These are phyloP conservation scores for Exophiala lecanii-corni DNA, from an alignment of 2,329 filamentous ascomycete species.

Conservation along the genomic window DNA sequence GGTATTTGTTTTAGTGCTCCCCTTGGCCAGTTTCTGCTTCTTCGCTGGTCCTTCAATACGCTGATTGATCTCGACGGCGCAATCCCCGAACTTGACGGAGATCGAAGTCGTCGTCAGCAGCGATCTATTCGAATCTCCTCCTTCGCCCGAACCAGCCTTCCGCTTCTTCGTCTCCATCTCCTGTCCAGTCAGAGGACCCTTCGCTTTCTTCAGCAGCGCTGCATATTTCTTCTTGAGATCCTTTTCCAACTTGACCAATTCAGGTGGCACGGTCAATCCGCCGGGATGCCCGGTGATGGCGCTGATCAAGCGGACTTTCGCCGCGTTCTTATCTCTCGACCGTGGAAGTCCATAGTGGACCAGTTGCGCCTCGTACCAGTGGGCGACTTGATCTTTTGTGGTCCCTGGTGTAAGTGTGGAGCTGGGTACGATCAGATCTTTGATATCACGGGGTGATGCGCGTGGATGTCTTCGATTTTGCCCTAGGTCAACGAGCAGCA, in stretches of 20 bases:
- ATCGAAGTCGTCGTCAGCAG: slow-evolving; percentile 10
- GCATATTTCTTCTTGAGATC: slow-evolving; percentile 55
- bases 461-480: slow-evolving; percentile 45
- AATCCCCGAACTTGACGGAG: slow-evolving; percentile 11
- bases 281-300: slow-evolving; percentile 44
- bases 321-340: slow-evolving; percentile 55
- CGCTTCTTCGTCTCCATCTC: slow-evolving; percentile 10
- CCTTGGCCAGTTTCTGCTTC: too few relatives aligned
- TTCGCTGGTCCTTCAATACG: too few relatives aligned
- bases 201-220: slow-evolving; percentile 40
- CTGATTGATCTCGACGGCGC: slow-evolving; percentile 8
- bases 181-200: slow-evolving; percentile 9
- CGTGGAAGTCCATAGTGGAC: slow-evolving; percentile 57
- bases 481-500: slow-evolving; percentile 44
- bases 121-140: not conserved
- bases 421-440: slow-evolving; percentile 36
- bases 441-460: slow-evolving; percentile 42
- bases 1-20: too few relatives aligned
- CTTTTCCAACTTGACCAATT: slow-evolving; percentile 48
- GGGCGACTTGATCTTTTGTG: slow-evolving; percentile 49
- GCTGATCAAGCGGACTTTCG: slow-evolving; percentile 56
- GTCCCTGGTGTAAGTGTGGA: too few relatives aligned
- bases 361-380: slow-evolving; percentile 61
- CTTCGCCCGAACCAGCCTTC: slow-evolving; percentile 3
- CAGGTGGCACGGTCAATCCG: slow-evolving; percentile 45